Evolutionary conservation across 768 basidiomycete genomes (phyloP), one percentile per base, ranked within the genome.

Genomic region (Rhizopogon vesiculosus): DNA sequence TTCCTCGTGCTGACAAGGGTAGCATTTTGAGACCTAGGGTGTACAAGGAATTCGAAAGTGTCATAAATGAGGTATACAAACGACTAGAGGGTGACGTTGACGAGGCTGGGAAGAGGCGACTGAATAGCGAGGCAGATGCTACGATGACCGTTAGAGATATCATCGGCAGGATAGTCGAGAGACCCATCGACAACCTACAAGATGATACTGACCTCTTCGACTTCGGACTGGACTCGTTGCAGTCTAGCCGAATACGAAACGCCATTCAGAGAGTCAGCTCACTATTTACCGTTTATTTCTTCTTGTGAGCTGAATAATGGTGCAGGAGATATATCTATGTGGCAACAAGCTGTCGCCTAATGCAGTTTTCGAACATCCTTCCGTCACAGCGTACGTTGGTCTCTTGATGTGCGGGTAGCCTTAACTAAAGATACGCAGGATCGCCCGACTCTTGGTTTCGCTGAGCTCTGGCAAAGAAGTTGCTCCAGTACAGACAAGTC

Each of bases 161-260:
- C 16, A 61, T 69, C 19, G 33, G 33, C 33, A 59, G 39, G 67
- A 69, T 56, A 38, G 49, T 69, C 49, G 57, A 67, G 40, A 46
- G 57, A 29, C 54, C 56, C 9, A 45, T 57, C 3, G 58, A 59
- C 10, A 40, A 43, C 15, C 58, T 67, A n/a, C 46, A 56, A 42
- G 63, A 67, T 38, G 61, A 67, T n/a, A 72, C 72, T 25, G 79
- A 81, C 52, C 48, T 78, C 29, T 77, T 77, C 41, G 62, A 74
- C 0, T 80, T 76, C 45, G 83, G 83, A 25, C 70, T 84, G 31
- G 80, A 84, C 62, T 81, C 81, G 9, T 60, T 83, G 19, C 77
- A 81, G 56, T 78, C 77, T 10, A 76, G 77, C 3, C 67, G 79
- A n/a, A 74, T 84, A 29, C 64, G 80, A 22, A 84, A 83, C 61